Percentiles rank a stretch among this genome's conserved stretches.
phyloP scores from a whole-genome alignment of 257 asterid species.

The Fraxinus cuspidata region DNA sequence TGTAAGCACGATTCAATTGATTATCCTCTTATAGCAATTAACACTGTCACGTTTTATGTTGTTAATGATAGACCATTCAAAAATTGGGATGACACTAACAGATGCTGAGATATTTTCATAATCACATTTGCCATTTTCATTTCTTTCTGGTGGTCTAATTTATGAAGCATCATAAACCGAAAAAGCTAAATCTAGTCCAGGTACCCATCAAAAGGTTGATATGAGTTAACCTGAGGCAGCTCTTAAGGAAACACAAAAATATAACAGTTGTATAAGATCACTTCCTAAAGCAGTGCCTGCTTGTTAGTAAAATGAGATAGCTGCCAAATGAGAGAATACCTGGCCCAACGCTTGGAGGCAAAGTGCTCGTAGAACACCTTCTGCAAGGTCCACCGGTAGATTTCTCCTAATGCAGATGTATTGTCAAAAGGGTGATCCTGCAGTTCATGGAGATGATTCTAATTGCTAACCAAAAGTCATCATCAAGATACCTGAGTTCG shows the following conservation, averaged over 20 bases:
- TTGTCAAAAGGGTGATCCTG: slow-evolving; percentile 28
- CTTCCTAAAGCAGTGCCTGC: background rate
- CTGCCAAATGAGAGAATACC: slow-evolving; percentile 47
- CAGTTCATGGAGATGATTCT: slow-evolving; percentile 11
- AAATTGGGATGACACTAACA: background rate
- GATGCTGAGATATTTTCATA: background rate
- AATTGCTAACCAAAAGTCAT: slow-evolving; percentile 24
- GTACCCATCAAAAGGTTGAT: background rate
- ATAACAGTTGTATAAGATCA: background rate
- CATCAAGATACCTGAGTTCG: slow-evolving; percentile 68
- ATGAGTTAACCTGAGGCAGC: background rate
- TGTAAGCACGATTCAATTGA: background rate
- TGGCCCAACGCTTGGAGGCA: slow-evolving; percentile 97
- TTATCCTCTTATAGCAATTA: background rate
- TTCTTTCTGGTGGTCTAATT: background rate
- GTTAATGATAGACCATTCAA: background rate
- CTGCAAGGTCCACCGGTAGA: slow-evolving; percentile 95
- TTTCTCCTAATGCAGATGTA: slow-evolving; percentile 60
- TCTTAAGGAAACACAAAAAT: background rate
- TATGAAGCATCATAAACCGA: background rate
- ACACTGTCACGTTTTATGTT: background rate
- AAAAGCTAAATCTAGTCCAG: background rate
- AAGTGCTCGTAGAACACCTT: slow-evolving; percentile 91
- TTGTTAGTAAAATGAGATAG: slow-evolving; percentile 15
- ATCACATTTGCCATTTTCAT: background rate